Percentiles rank a stretch among this genome's conserved stretches.
Evolutionary conservation across 139 green algal genomes (phyloP).

Genomic region (Mesotaenium endlicherianum): DNA sequence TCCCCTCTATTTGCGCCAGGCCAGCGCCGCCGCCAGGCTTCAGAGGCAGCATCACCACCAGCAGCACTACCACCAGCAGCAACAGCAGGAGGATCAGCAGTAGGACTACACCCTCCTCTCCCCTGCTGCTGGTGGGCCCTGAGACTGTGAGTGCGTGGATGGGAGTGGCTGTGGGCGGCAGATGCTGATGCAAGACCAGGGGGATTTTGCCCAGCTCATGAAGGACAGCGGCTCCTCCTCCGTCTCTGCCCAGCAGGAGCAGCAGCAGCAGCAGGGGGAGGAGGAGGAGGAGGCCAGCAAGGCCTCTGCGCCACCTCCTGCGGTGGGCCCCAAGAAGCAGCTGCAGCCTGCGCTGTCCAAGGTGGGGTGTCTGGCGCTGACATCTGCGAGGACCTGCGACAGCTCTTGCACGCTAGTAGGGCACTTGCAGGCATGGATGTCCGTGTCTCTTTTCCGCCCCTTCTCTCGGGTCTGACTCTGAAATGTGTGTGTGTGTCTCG

Average conservation of each 20-base stretch:
- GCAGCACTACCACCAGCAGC: too few relatives aligned
- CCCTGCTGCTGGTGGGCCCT: too few relatives aligned
- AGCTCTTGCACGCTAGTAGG: not conserved
- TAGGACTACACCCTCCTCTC: too few relatives aligned
- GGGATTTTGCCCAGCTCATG: slow-evolving; percentile 46
- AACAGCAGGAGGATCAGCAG: too few relatives aligned
- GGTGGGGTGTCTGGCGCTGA: not conserved
- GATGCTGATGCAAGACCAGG: not conserved
- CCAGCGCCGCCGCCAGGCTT: not conserved
- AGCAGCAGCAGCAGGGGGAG: slow-evolving; percentile 61
- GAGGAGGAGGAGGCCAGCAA: not conserved
- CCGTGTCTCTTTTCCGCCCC: too few relatives aligned
- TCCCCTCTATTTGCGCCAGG: not conserved
- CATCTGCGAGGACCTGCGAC: too few relatives aligned
- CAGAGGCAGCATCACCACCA: not conserved
- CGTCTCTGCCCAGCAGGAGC: too few relatives aligned
- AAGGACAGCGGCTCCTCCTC: slow-evolving; percentile 38
- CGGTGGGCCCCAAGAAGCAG: not conserved
- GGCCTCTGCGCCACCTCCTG: not conserved
- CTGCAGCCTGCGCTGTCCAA: not conserved
- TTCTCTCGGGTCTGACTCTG: too few relatives aligned
- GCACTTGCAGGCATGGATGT: not conserved
- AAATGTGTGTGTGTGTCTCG: too few relatives aligned
- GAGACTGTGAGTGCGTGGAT: too few relatives aligned
- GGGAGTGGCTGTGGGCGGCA: too few relatives aligned